These are phyloP conservation scores for Anethum foeniculum DNA, from an alignment of 140 eudicot genomes.

Conservation along the genomic window DNA sequence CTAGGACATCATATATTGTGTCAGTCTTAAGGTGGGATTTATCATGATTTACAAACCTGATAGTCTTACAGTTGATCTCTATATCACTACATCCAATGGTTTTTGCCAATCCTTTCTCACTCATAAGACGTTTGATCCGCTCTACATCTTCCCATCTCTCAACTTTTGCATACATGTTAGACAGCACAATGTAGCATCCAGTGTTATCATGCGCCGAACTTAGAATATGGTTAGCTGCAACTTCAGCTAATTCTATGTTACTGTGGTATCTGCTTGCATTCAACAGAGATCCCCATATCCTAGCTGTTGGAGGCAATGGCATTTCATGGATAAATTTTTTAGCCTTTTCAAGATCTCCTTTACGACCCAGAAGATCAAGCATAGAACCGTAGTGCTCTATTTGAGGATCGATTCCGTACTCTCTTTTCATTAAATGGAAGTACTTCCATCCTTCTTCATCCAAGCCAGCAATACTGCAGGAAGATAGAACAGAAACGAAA, in stretches of 20 bases:
- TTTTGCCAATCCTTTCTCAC: conserved; percentile 31
- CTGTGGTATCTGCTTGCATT: conserved; percentile 47
- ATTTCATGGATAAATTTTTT: conserved; percentile 42
- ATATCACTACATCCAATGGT: conserved; percentile 36
- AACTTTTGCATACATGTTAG: conserved; percentile 64
- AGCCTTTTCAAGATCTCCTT: conserved; percentile 45
- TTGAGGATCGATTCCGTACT: conserved; percentile 53
- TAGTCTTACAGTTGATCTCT: conserved; percentile 38
- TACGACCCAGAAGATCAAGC: conserved; percentile 65
- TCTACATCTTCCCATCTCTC: conserved; percentile 73
- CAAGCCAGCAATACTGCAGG: conserved; percentile 64
- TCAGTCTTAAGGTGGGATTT: conserved; percentile 27
- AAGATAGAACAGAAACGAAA: conserved; percentile 55
- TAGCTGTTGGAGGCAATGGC: conserved; percentile 60
- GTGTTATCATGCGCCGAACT: conserved; percentile 37
- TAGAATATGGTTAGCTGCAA: conserved; percentile 38
- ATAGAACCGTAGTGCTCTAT: conserved; percentile 83
- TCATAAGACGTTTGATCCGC: conserved; percentile 38
- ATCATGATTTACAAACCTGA: conserved; percentile 43
- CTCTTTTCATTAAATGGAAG: conserved; percentile 49
- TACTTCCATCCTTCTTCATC: conserved; percentile 68
- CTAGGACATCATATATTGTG: conserved; percentile 44
- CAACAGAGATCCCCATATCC: conserved; percentile 83
- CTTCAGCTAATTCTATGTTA: conserved; percentile 55
- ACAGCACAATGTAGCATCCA: conserved; percentile 54